Conservation (phyloP, 2,329 filamentous ascomycete species). For the Hansfordia pulvinata region DNA sequence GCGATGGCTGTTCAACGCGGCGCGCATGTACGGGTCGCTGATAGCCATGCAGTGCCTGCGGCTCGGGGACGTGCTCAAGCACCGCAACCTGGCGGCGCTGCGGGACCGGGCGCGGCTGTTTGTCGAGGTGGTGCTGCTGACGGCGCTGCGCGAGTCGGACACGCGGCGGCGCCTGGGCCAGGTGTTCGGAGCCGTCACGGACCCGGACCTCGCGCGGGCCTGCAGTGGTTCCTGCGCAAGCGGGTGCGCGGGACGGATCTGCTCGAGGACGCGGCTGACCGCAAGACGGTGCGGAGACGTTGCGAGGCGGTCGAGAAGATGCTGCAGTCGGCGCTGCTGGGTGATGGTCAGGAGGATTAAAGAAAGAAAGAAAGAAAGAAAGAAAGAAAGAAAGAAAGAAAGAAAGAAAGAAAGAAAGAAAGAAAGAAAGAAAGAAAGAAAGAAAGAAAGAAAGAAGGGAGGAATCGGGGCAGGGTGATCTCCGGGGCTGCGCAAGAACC, state of each 20-base stretch:
- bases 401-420: no score
- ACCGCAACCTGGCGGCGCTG: conserved; percentile 66
- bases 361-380: no score
- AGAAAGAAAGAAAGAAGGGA: no score
- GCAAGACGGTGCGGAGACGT: conserved; percentile 29
- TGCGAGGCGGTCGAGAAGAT: conserved; percentile 28
- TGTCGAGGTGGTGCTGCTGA: conserved; percentile 68
- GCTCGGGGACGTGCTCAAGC: conserved; percentile 39
- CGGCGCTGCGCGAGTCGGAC: conserved; percentile 55
- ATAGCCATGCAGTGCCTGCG: conserved; percentile 30
- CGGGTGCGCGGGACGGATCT: conserved; percentile 54
- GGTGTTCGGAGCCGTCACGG: conserved; percentile 51
- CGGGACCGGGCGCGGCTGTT: conserved; percentile 67
- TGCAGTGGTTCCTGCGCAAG: conserved; percentile 71
- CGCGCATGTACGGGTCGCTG: conserved; percentile 38
- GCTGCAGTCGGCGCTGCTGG: conserved; percentile 17
- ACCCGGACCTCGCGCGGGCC: conserved; percentile 56
- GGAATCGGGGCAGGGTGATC: no score
- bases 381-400: no score
- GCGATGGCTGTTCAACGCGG: conserved; percentile 35
- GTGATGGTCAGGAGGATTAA: no score
- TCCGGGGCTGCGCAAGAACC: no score
- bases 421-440: no score
- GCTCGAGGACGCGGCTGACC: conserved; percentile 31
- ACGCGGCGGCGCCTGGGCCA: conserved; percentile 40